Evolutionary conservation across 306 rosid genomes (phyloP), one percentile per base, ranked within the genome.

Genomic region (Biancaea sappan): DNA sequence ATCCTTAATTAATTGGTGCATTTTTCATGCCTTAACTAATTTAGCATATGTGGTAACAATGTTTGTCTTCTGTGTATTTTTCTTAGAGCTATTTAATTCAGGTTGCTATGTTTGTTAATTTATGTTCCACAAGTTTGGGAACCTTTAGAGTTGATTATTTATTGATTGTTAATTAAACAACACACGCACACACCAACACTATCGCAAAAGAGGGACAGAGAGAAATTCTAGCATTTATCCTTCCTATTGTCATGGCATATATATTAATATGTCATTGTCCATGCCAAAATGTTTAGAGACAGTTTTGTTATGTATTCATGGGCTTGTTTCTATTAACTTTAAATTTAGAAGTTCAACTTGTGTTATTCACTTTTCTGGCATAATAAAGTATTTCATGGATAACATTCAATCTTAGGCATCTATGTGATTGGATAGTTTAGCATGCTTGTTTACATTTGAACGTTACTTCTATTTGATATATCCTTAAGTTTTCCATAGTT

Each of bases 11-110:
- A 22, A 58, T 13, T 58, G 24, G 29, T 21, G 15, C 14, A 41
- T 5, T 11, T 10, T 12, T 16, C 10, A 5, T 12, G 2, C 63
- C 35, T n/a, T 54, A 4, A 71, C 31, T 78, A 51, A 38, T 28
- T 65, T 67, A 51, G 28, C 5, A 47, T 44, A 22, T 15, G 13
- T 44, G 38, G 31, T 13, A 28, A 21, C 29, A 53, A 21, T 75
- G 73, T 7, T 29, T 38, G 35, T 48, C 29, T 38, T 13, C 38
- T 58, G 58, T 35, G 31, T 75, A 10, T 51, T 48, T 37, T 75
- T 24, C 40, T 24, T 28, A 4, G 47, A 38, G 46, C 18, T 53
- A 67, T 31, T 53, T 66, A 29, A 32, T 57, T 57, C 31, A 9
- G 15, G 16, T 52, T 64, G 44, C 32, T 3, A 10, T 48, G 15